Base-by-base conservation (phyloP, 768 basidiomycete species). In the Nidularia sp. region DNA sequence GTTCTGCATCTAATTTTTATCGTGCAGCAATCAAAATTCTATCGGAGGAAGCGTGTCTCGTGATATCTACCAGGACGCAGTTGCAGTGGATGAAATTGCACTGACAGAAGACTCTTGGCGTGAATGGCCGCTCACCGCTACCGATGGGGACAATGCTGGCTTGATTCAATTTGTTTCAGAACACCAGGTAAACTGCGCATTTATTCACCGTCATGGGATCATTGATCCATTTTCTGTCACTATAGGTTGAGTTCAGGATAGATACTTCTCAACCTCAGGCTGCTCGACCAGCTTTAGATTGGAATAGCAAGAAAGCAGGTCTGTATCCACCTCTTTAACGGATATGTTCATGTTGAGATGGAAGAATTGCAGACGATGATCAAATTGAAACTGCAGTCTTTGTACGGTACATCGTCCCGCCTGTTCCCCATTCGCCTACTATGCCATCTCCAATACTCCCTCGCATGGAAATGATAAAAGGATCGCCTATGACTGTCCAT, bases 301-400 rank as follows among this genome's bases (percentile, higher is more conserved):
- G 87, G 81, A 91, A 91, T 58, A 96, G 90, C 66, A 92, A 92
- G 71, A 90, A 91, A 76, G 86, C 88, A 57, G 90, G 91, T 88
- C 55, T 51, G 75, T 49, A 34, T 36, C 6, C 9, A 9, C 9
- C 22, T 13, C 22, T 34, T 48, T 13, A 10, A 6, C 6, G 47
- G 7, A 6, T 25, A 9, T n/a, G n/a, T n/a, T n/a, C n/a, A 13
- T 25, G 18, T 7, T 34, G 33, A 48, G 10, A 25, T 6, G 47
- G 33, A 34, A 13, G 12, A 42, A n/a, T n/a, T n/a, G 39, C 15
- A 93, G 91, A 91, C 62, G 91, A 94, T 60, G 87, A 92, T 65
- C 81, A 92, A 59, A 85, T 92, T 46, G 91, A 94, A 67, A 88
- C 86, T 3, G 64, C 70, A 6, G 72, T 93, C 48, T 70, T 70